phyloP scores from a whole-genome alignment of 345 rosid species.

The Fremontodendron californicum region DNA sequence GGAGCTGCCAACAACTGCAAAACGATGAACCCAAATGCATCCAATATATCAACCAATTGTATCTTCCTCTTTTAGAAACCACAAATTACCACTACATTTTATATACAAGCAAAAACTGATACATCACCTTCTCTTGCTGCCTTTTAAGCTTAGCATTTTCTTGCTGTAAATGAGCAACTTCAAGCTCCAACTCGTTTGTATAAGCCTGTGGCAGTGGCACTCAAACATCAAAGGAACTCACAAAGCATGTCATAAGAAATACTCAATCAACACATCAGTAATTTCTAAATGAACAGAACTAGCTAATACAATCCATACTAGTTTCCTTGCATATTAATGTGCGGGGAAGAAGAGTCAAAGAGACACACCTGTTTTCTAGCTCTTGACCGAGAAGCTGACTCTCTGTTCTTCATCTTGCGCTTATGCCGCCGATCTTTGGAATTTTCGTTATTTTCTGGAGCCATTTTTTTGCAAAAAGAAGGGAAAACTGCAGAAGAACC shows the following conservation, averaged over 20 bases:
- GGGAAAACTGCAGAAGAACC: constrained; percentile 1
- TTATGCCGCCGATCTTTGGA: constrained; percentile 33
- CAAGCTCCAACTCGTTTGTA: constrained; percentile 42
- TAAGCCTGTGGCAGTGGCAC: constrained; percentile 41
- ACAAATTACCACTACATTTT: not conserved
- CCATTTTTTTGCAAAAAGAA: constrained; percentile 17
- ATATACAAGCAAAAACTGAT: not conserved
- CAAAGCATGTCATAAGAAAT: not conserved
- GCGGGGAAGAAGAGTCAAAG: not conserved
- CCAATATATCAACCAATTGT: not conserved
- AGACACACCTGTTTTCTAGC: constrained; percentile 51
- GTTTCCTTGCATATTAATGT: not conserved
- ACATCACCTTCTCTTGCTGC: constrained; percentile 38
- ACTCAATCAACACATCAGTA: not conserved
- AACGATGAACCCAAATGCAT: not conserved
- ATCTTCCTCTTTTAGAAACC: not conserved
- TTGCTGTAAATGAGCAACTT: constrained; percentile 30
- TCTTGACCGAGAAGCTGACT: constrained; percentile 60
- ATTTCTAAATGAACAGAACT: not conserved
- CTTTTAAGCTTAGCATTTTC: constrained; percentile 52
- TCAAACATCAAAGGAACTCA: not conserved
- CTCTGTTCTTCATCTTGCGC: constrained; percentile 61
- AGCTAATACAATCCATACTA: not conserved
- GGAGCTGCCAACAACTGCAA: constrained; percentile 31
- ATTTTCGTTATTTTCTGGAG: constrained; percentile 17